A percentile compares a stretch with the other conserved stretches of the same genome.
These are phyloP conservation scores for Pyronema omphalodes DNA, from an alignment of 495 filamentous ascomycete genomes.

Conservation along the genomic window DNA sequence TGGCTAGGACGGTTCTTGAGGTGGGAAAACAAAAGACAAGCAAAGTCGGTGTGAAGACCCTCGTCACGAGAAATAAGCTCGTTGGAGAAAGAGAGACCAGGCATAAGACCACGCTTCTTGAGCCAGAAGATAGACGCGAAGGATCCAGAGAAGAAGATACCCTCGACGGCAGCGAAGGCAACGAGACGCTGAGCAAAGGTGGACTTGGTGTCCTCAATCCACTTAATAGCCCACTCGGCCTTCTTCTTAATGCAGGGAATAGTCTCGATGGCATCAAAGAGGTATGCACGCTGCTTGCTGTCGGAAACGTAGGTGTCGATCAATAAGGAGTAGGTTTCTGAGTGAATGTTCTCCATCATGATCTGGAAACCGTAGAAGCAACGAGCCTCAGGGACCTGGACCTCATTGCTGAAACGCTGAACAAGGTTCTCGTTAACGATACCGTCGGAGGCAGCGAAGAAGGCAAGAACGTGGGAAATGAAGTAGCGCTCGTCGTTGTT, in stretches of 20 bases:
- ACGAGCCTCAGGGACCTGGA: slow-evolving; percentile 92
- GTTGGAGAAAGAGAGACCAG: slow-evolving; percentile 96
- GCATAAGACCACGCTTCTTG: slow-evolving; percentile 99
- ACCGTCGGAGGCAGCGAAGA: slow-evolving; percentile 98
- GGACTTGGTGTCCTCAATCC: slow-evolving; percentile 82
- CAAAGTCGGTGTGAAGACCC: slow-evolving; percentile 98
- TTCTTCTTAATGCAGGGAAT: slow-evolving; percentile 96
- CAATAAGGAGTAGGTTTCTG: slow-evolving; percentile 95
- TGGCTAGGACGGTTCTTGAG: slow-evolving; percentile 74
- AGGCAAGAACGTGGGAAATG: slow-evolving; percentile 93
- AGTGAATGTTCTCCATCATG: slow-evolving; percentile 99
- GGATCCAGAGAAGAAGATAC: slow-evolving; percentile 99
- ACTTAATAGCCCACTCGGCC: slow-evolving; percentile 89
- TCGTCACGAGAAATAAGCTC: slow-evolving; percentile 99
- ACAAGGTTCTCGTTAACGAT: slow-evolving; percentile 99
- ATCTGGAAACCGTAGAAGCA: slow-evolving; percentile 99
- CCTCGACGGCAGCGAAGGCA: slow-evolving; percentile 94
- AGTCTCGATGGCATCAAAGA: slow-evolving; percentile 97
- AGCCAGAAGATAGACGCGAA: slow-evolving; percentile 99
- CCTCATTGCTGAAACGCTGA: slow-evolving; percentile 92
- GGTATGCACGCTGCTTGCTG: slow-evolving; percentile 79
- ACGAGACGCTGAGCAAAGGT: slow-evolving; percentile 92
- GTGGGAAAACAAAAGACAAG: slow-evolving; percentile 90
- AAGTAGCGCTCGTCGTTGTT: slow-evolving; percentile 97
- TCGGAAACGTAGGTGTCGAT: slow-evolving; percentile 99